These are phyloP conservation scores for Pulicaria dysenterica DNA, from an alignment of 129 eudicot species.

Conservation along the genomic window DNA sequence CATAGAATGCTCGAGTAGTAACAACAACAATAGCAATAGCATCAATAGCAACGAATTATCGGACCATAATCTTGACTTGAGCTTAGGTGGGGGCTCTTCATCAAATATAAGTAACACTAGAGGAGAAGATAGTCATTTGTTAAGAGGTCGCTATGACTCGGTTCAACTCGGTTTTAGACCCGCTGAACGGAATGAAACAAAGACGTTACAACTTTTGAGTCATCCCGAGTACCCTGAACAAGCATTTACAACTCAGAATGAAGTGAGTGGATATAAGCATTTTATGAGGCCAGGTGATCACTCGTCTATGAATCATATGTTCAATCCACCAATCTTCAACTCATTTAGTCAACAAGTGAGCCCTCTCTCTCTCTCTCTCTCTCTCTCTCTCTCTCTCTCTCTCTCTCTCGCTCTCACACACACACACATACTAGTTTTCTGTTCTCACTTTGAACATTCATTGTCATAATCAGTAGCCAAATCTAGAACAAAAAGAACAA, in stretches of 20 bases:
- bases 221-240: conserved; percentile 51
- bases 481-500: background rate
- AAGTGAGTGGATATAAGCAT: conserved; percentile 43
- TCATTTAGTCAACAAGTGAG: conserved; percentile 59
- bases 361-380: background rate
- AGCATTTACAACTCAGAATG: conserved; percentile 31
- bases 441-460: too few species aligned
- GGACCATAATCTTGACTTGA: conserved; percentile 74
- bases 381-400: too few species aligned
- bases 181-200: conserved; percentile 34
- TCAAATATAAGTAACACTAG: conserved; percentile 27
- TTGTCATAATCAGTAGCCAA: background rate
- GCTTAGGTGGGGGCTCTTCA: conserved; percentile 57
- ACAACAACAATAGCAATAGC: conserved; percentile 28
- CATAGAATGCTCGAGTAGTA: conserved; percentile 45
- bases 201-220: conserved; percentile 52
- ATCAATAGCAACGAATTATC: conserved; percentile 17
- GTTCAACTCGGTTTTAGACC: conserved; percentile 26
- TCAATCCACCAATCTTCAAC: conserved; percentile 42
- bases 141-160: conserved; percentile 35
- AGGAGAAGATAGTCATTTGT: conserved; percentile 31
- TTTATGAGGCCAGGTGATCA: conserved; percentile 41
- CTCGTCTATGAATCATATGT: conserved; percentile 49
- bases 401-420: too few species aligned
- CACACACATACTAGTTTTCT: too few species aligned